phyloP scores from a whole-genome alignment of 164 flowering plant species.

The Umbilicus rupestris region DNA sequence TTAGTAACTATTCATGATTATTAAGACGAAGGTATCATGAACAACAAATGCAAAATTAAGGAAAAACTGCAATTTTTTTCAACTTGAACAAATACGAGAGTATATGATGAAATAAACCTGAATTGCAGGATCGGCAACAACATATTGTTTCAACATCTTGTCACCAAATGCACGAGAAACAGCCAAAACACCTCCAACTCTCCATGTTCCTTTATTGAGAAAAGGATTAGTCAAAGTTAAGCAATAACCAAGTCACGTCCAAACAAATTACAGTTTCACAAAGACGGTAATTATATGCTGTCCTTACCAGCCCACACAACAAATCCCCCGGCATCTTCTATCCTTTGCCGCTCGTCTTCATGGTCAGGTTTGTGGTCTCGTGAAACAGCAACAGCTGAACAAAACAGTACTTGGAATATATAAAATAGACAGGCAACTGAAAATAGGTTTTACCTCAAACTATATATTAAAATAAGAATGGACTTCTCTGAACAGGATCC shows the following conservation, averaged over 20 bases:
- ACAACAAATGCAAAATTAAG: not conserved
- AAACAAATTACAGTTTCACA: not conserved
- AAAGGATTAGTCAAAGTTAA: constrained; percentile 2
- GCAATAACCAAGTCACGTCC: not conserved
- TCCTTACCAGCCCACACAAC: constrained; percentile 96
- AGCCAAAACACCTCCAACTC: constrained; percentile 99
- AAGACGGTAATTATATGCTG: not conserved
- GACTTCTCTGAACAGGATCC: not conserved
- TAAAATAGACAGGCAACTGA: not conserved
- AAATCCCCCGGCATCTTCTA: constrained; percentile 98
- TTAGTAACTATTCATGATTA: not conserved
- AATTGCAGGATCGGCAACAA: constrained; percentile 96
- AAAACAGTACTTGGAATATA: constrained; percentile 2
- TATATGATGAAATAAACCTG: constrained; percentile 34
- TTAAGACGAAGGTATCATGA: not conserved
- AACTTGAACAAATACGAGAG: not conserved
- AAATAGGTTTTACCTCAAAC: not conserved
- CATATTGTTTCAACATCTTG: constrained; percentile 90
- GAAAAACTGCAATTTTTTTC: not conserved
- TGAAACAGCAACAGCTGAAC: constrained; percentile 82
- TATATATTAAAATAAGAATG: not conserved
- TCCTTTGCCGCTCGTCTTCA: constrained; percentile 86
- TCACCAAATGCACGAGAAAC: constrained; percentile 99
- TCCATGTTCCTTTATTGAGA: constrained; percentile 72
- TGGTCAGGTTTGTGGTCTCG: constrained; percentile 99